phyloP scores from a whole-genome alignment of 1,284 basidiomycete species.

The Moesziomyces sp. region DNA sequence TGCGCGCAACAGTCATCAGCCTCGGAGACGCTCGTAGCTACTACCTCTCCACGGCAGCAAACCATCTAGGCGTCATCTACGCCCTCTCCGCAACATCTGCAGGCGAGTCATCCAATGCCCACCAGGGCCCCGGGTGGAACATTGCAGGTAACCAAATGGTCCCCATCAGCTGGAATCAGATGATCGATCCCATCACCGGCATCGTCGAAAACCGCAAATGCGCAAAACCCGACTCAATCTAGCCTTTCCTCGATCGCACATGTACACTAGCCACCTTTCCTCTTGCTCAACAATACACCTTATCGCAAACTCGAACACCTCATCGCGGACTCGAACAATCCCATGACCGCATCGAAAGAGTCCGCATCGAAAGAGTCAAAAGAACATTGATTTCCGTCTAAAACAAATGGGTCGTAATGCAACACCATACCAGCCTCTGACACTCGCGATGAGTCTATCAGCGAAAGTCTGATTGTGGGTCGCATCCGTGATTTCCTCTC shows the following conservation, averaged over 20 bases:
- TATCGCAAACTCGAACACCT: neutral
- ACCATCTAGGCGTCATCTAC: slow-evolving; percentile 83
- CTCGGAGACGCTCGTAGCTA: slow-evolving; percentile 73
- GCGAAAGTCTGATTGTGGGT: no score
- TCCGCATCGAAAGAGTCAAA: no score
- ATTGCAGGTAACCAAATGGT: slow-evolving; percentile 42
- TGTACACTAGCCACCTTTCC: slow-evolving; percentile 1
- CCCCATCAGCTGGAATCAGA: slow-evolving; percentile 84
- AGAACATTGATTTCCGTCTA: no score
- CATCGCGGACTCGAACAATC: no score
- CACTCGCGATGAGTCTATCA: no score
- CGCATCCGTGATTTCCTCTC: neutral
- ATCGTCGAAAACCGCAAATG: slow-evolving; percentile 85
- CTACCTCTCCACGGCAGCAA: slow-evolving; percentile 91
- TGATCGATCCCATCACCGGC: slow-evolving; percentile 86
- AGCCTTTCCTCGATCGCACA: neutral
- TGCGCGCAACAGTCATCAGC: slow-evolving; percentile 81
- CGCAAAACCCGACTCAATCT: slow-evolving; percentile 76
- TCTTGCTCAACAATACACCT: neutral
- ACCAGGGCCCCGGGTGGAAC: slow-evolving; percentile 35
- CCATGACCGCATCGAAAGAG: no score
- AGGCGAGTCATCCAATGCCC: neutral
- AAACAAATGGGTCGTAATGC: no score
- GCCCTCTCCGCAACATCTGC: slow-evolving; percentile 37
- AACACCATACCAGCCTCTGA: no score